Evolutionary conservation across 768 basidiomycete species (phyloP).

Genomic region (Crucibulum laeve): DNA sequence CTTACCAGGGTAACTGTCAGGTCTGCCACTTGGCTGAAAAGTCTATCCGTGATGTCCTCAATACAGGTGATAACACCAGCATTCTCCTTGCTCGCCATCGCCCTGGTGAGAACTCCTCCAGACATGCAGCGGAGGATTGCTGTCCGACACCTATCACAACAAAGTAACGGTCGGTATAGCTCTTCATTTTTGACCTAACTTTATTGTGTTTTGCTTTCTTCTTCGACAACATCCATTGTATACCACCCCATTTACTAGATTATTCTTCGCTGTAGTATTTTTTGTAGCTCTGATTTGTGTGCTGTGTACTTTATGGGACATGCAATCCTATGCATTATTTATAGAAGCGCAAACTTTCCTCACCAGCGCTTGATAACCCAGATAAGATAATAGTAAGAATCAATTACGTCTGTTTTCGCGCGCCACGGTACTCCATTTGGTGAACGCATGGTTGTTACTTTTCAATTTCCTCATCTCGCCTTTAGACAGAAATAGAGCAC

Average conservation of each 20-base stretch:
- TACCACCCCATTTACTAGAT: conserved; percentile 6
- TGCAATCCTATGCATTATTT: too few species aligned
- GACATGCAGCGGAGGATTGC: conserved; percentile 28
- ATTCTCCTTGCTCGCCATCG: conserved; percentile 64
- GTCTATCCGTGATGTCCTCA: conserved; percentile 66
- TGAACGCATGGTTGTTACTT: conserved; percentile 6
- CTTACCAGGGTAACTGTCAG: conserved; percentile 26
- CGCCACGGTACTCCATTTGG: too few species aligned
- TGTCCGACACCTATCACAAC: conserved; percentile 37
- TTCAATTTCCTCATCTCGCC: conserved; percentile 8
- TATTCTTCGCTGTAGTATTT: conserved; percentile 14
- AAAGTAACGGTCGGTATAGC: conserved; percentile 21
- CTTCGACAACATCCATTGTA: conserved; percentile 9
- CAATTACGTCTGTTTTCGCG: too few species aligned
- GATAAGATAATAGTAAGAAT: too few species aligned
- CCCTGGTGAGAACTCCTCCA: conserved; percentile 21
- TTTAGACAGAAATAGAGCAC: conserved; percentile 9
- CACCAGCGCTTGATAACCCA: too few species aligned
- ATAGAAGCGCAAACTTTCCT: too few species aligned
- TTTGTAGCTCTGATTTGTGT: conserved; percentile 9
- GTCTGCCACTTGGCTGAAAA: conserved; percentile 67
- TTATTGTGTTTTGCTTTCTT: not conserved
- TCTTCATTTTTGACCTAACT: not conserved
- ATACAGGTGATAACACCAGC: conserved; percentile 62
- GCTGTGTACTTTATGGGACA: too few species aligned